Base-by-base conservation (phyloP, 805 yeast genomes). In the Deakozyma indianensis region DNA sequence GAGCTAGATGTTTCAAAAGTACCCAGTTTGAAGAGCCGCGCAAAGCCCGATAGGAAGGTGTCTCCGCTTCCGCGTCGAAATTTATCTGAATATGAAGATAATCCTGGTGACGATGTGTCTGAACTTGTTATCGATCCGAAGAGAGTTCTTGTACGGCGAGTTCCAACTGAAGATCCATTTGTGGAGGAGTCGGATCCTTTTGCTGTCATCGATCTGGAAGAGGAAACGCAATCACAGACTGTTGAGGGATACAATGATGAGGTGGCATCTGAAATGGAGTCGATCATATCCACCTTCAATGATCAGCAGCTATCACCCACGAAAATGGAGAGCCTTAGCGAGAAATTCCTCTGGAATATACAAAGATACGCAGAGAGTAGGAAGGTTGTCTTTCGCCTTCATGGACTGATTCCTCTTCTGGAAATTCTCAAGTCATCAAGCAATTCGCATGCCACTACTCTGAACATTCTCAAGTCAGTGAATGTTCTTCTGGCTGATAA, bases 51-150 rank as follows among this genome's bases (percentile, higher is more conserved):
- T 14, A 25, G 14, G 14, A n/a, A 9, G 5, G 11, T n/a, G 9
- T 5, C 38, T 4, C 7, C 11, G 5, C 38, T 5, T 11, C 38
- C 11, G 5, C 9, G 9, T 5, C 11, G 18, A n/a, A n/a, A 9
- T 5, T 32, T 32, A n/a, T 32, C 38, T 9, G 38, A 32, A n/a
- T 32, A 32, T 32, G 38, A 32, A 32, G 38, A 32, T 32, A n/a
- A 20, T 7, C 38, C 38, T 14, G 16, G 5, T 9, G 38, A 32
- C 18, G 38, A 32, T n/a, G 16, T 32, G 38, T 32, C 38, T 14
- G 38, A 32, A 20, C 16, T 32, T 7, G 18, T 32, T n/a, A 32
- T 32, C 18, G 38, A 32, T 20, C 38, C 38, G 18, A 20, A 32
- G 18, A 32, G 18, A 32, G 18, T 32, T 32, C 18, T 32, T 14